phyloP scores from a whole-genome alignment of 768 basidiomycete species.

The Termitomyces sp. region DNA sequence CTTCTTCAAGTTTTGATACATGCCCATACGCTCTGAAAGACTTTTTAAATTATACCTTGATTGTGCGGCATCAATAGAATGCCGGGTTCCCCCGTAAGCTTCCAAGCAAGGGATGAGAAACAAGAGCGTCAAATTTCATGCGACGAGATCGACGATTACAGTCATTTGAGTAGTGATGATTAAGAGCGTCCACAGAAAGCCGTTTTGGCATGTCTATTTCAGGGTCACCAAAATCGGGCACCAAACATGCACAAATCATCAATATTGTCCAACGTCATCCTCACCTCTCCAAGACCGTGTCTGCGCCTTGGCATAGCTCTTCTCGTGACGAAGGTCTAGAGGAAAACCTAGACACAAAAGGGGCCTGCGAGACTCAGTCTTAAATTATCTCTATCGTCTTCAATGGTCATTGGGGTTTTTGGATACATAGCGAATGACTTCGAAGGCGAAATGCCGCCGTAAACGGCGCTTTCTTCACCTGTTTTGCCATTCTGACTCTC shows the following conservation, averaged over 20 bases:
- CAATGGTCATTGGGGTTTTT: neutral
- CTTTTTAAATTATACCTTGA: neutral
- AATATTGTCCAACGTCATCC: neutral
- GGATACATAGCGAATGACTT: neutral
- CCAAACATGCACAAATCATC: neutral
- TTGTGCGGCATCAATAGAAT: neutral
- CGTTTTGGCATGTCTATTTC: no score
- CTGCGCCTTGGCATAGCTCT: neutral
- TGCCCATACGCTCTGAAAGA: neutral
- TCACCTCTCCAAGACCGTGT: neutral
- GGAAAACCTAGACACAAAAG: neutral
- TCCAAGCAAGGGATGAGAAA: neutral
- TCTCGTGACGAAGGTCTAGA: neutral
- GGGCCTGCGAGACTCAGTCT: neutral
- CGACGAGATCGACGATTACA: neutral
- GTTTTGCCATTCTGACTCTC: neutral
- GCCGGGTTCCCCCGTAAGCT: neutral
- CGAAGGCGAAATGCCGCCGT: neutral
- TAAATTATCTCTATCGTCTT: neutral
- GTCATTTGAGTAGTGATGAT: neutral
- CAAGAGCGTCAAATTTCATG: neutral
- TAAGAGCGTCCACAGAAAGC: no score
- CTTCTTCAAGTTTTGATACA: neutral
- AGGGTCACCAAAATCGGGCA: neutral
- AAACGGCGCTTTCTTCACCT: neutral